Base-by-base conservation (phyloP, 208 protist genomes). In the Leishmania turanica region DNA sequence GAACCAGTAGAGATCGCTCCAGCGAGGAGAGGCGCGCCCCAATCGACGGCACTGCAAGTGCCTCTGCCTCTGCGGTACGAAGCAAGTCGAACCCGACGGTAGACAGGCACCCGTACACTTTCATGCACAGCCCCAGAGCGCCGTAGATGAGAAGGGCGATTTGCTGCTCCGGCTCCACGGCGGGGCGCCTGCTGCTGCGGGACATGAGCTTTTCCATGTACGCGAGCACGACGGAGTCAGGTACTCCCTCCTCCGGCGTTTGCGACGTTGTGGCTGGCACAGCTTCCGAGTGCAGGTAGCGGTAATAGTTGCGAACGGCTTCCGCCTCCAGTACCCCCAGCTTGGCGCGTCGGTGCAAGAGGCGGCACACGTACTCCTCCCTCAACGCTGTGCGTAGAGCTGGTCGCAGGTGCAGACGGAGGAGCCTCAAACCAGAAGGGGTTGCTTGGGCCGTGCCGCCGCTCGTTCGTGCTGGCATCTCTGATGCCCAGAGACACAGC, bases 21-120 rank as follows among this genome's bases (percentile, higher is more conserved):
- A 87, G 53, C 6, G 94, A 81, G 40, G 83, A 92, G 42, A 93
- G 80, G 53, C 87, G 62, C 21, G 89, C 56, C 54, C 66, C 83
- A 49, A 79, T 49, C 13, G 77, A 85, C 69, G 82, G 81, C 31
- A 45, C 58, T 58, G 49, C 60, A 5, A 53, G 40, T 75, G 68
- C 69, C 47, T 72, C 60, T 13, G 68, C 75, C 60, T 81, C 80
- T 21, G 77, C 78, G 13, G 77, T 40, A n/a, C 72, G 65, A 45
- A 92, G 54, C 66, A 66, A 71, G 68, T 91, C 87, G 74, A 92
- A 89, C 62, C 88, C 89, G 45, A 90, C 60, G 2, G 86, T 82
- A 42, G 87, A 80, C 72, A 96, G 83, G 82, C 93, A 97, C 31
- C 87, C 86, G 79, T 93, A 95, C 3, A 95, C 88, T 56, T 91